Conservation (phyloP, 257 asterid genomes). For the Capsicum baccatum region DNA sequence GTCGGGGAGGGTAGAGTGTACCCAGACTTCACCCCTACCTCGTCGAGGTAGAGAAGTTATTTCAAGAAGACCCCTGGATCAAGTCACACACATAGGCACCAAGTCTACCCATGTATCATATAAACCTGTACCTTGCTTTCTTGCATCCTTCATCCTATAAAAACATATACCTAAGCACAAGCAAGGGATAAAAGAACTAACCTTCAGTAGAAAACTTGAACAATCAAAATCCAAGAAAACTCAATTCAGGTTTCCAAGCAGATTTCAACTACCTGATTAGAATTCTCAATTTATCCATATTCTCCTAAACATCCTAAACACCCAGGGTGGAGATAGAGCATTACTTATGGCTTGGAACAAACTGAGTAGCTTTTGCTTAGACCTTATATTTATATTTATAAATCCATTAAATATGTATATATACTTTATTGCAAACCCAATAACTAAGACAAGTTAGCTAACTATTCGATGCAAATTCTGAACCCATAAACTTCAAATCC, state of each 20-base stretch:
- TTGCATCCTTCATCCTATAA: slow-evolving; percentile 6
- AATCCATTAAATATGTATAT: too few species aligned
- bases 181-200: not conserved
- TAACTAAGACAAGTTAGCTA: not conserved
- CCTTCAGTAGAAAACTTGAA: not conserved
- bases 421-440: too few species aligned
- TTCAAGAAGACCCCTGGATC: too few species aligned
- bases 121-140: not conserved
- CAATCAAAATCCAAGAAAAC: not conserved
- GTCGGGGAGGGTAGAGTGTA: not conserved
- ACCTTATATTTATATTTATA: too few species aligned
- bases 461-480: not conserved
- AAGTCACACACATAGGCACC: not conserved
- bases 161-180: not conserved
- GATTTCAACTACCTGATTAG: not conserved
- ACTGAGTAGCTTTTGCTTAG: too few species aligned
- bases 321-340: too few species aligned
- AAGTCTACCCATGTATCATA: not conserved
- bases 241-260: not conserved
- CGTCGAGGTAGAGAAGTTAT: too few species aligned
- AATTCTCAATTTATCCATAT: not conserved
- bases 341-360: too few species aligned
- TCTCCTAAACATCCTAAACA: not conserved
- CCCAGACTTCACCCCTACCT: too few species aligned
- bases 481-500: not conserved